A percentile compares a stretch with the other conserved stretches of the same genome.
Conservation (phyloP, 805 yeast genomes). For the Ogataea nonfermentans region DNA sequence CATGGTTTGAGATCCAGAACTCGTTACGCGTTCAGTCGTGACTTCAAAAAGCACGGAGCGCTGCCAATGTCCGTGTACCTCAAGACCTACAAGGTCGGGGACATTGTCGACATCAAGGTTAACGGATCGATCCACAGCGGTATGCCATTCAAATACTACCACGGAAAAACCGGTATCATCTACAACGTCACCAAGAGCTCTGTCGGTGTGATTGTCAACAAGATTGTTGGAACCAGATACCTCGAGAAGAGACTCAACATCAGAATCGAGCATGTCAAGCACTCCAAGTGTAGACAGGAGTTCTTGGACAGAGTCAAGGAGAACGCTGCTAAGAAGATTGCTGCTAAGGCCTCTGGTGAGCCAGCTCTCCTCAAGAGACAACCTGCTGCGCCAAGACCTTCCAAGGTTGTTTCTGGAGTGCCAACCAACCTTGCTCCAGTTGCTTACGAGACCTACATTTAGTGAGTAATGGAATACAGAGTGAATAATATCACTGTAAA, state of each 20-base stretch:
- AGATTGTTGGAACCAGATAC: conserved; percentile 99
- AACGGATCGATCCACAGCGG: conserved; percentile 99
- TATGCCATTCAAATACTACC: conserved; percentile 99
- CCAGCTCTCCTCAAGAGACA: conserved; percentile 93
- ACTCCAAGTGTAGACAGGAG: conserved; percentile 99
- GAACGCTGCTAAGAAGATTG: conserved; percentile 90
- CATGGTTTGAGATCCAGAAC: conserved; percentile 99
- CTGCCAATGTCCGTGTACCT: conserved; percentile 94
- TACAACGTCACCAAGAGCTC: conserved; percentile 98
- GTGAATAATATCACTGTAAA: conserved; percentile 1
- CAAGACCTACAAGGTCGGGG: conserved; percentile 98
- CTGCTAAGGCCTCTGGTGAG: conserved; percentile 93
- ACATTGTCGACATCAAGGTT: conserved; percentile 98
- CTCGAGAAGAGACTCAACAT: conserved; percentile 97
- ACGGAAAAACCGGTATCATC: conserved; percentile 99
- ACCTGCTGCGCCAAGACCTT: conserved; percentile 96
- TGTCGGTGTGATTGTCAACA: conserved; percentile 97
- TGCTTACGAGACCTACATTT: conserved; percentile 99
- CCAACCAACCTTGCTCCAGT: conserved; percentile 99
- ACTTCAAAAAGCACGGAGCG: conserved; percentile 96
- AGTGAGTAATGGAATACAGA: conserved; percentile 29
- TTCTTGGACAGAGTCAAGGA: conserved; percentile 97
- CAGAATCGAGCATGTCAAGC: conserved; percentile 98
- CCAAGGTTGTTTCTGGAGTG: conserved; percentile 79
- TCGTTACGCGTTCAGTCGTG: conserved; percentile 99